Evolutionary conservation across 2,329 filamentous ascomycete genomes (phyloP).

Genomic region (Sporothrix luriei): DNA sequence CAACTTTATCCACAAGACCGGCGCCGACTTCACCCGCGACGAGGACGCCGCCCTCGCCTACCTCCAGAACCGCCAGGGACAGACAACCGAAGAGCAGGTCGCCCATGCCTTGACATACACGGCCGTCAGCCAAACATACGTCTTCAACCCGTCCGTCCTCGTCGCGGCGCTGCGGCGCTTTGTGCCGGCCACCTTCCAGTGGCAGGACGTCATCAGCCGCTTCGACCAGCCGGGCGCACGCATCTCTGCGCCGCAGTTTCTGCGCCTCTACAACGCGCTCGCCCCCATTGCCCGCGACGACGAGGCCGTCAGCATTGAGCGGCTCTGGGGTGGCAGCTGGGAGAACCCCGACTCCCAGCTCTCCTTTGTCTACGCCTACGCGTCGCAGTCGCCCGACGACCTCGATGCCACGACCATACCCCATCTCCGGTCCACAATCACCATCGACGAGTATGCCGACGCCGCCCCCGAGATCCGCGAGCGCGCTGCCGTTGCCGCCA

Average conservation of each 20-base stretch:
- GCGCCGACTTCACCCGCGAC: constrained; percentile 73
- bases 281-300: constrained; percentile 68
- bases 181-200: constrained; percentile 64
- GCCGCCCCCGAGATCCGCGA: constrained; percentile 55
- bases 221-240: constrained; percentile 81
- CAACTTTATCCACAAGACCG: constrained; percentile 71
- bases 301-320: constrained; percentile 76
- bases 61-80: constrained; percentile 56
- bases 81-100: constrained; percentile 79
- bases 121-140: constrained; percentile 59
- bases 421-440: constrained; percentile 76
- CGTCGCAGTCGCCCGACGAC: constrained; percentile 72
- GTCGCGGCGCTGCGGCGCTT: constrained; percentile 65
- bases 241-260: constrained; percentile 77
- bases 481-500: constrained; percentile 65
- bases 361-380: constrained; percentile 88
- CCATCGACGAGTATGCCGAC: constrained; percentile 58
- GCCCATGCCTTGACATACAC: constrained; percentile 74
- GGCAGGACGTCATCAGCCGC: constrained; percentile 71
- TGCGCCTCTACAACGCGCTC: constrained; percentile 77
- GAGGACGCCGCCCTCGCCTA: constrained; percentile 65
- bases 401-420: constrained; percentile 86
- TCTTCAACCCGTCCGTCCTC: constrained; percentile 57
- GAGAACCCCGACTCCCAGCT: constrained; percentile 82
- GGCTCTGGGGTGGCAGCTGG: constrained; percentile 90